Conservation (phyloP, 2,329 filamentous ascomycete genomes). For the Diaporthe citriasiana region DNA sequence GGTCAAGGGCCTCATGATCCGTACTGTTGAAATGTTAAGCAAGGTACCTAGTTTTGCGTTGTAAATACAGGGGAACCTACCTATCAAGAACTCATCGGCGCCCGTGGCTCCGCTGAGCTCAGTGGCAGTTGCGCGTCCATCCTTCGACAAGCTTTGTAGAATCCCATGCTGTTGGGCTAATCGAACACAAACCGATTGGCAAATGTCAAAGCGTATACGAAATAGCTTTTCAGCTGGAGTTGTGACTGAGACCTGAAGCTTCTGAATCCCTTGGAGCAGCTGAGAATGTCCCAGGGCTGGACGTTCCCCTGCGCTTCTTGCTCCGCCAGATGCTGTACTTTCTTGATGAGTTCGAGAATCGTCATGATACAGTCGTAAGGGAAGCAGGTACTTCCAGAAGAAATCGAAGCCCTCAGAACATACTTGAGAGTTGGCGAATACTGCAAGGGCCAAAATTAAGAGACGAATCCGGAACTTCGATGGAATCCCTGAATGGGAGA, state of each 20-base stretch:
- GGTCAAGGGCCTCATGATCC: not conserved
- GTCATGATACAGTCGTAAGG: not conserved
- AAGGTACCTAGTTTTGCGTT: not conserved
- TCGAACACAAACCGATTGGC: not conserved
- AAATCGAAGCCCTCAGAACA: too few species aligned
- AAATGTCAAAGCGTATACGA: not conserved
- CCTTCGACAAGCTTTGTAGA: not conserved
- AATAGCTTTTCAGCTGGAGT: slow-evolving; percentile 6
- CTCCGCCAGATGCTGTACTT: not conserved
- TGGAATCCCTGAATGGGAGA: not conserved
- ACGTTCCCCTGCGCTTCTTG: not conserved
- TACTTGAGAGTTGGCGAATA: not conserved
- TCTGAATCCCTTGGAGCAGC: not conserved
- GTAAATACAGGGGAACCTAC: not conserved
- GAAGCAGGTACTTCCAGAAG: not conserved
- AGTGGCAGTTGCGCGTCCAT: not conserved
- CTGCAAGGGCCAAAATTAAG: not conserved
- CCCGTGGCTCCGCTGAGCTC: not conserved
- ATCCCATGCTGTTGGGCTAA: slow-evolving; percentile 10
- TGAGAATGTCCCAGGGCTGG: not conserved
- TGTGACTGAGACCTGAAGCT: not conserved
- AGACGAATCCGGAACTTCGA: not conserved
- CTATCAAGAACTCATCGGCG: slow-evolving; percentile 7
- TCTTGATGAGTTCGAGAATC: not conserved
- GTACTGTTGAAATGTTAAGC: not conserved